Base-by-base conservation (phyloP, 169 alveolate genomes). In the Babesia gibsoni region DNA sequence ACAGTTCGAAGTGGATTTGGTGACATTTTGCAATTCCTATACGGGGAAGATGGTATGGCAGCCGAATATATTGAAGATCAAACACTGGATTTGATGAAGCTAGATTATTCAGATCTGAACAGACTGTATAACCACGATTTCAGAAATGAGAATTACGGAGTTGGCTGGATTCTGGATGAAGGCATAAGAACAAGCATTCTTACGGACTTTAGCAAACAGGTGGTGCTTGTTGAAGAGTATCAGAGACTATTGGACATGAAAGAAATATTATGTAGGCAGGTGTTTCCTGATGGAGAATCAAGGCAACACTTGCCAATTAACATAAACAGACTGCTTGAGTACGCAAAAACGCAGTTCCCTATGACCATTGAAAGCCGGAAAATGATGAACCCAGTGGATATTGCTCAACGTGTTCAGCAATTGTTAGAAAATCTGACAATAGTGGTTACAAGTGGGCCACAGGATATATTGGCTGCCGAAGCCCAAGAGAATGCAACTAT, bases 11-110 rank as follows among this genome's bases (percentile, higher is more conserved):
- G 96, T 73, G 91, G 96, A 35, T 67, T 75, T 39, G 99, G 99
- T 48, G 98, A 96, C 67, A 96, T 98, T 43, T 82, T 98, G 69
- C 98, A 98, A 90, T 97, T 98, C 77, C 89, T 97, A 30, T 98
- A 98, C 90, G 99, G 99, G n/a, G 99, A 98, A 89, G 99, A 98
- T 82, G 99, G 99, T 58, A 95, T 98, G 98, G 98, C 98, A 12
- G 99, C 99, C 25, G 99, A 97, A 78, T 96, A 87, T 84, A 96
- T 97, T 33, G 99, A 98, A 84, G 99, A 97, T 89, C 97, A 96
- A 80, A 92, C 86, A 45, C 77, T 96, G 23, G 98, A 94, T 68
- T 75, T 95, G 67, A 84, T 96, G 82, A 91, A 90, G 67, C 69
- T 96, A 89, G 97, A 95, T 72, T 89, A 94, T 82, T 89, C 84